Evolutionary conservation across 192 early-diverging fungal genomes (phyloP).

Genomic region (Linnemannia hyalina): DNA sequence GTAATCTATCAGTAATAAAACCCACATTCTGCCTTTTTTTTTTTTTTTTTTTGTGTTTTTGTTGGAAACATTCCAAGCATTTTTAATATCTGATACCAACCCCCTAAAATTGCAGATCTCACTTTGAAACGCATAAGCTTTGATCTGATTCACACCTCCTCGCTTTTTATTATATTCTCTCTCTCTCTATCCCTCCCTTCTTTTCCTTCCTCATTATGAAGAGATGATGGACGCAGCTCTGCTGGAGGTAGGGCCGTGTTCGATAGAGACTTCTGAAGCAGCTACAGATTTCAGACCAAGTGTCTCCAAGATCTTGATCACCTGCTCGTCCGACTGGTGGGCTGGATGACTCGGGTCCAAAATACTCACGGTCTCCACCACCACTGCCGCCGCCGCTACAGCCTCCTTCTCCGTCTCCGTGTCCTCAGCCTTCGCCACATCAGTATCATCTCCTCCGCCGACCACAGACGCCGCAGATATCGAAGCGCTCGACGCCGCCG

Average conservation of each 20-base stretch:
- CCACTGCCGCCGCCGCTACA: not conserved
- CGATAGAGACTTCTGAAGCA: not conserved
- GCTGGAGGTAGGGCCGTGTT: not conserved
- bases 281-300: conserved; percentile 12
- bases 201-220: not conserved
- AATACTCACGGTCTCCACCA: conserved; percentile 23
- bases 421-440: conserved; percentile 6
- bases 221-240: not conserved
- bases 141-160: not conserved
- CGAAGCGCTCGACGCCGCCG: not conserved
- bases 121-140: no score
- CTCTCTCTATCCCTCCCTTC: not conserved
- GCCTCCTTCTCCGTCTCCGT: not conserved
- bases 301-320: conserved; percentile 29
- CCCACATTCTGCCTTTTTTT: no score
- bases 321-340: conserved; percentile 20
- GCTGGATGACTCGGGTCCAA: conserved; percentile 37
- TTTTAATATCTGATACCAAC: no score
- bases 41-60: no score
- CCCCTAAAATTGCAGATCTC: no score
- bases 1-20: not conserved
- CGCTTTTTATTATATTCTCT: not conserved
- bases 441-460: not conserved
- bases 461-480: not conserved
- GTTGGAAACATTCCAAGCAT: no score